phyloP scores from a whole-genome alignment of 2,329 filamentous ascomycete species.

The Teratosphaeria nubilosa region DNA sequence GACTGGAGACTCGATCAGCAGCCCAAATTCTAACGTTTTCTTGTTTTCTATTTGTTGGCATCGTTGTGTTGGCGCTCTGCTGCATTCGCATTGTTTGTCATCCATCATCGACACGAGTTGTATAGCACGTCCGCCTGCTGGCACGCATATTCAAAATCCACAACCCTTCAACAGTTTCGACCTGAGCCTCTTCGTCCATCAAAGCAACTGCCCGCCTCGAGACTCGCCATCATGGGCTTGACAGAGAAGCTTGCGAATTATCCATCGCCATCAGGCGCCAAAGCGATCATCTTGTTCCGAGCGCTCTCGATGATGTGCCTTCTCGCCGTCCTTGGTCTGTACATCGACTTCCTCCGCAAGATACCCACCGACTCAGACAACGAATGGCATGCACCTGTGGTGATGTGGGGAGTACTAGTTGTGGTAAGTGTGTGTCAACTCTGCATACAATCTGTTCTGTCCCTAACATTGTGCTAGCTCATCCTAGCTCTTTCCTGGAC shows the following conservation, averaged over 20 bases:
- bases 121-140: not conserved
- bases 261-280: not conserved
- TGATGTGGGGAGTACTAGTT: not conserved
- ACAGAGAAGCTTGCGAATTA: not conserved
- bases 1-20: not conserved
- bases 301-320: not conserved
- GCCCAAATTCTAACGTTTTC: not conserved
- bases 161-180: not conserved
- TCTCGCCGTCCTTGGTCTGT: not conserved
- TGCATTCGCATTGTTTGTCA: not conserved
- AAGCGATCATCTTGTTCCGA: not conserved
- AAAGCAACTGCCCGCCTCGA: not conserved
- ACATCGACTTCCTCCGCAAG: not conserved
- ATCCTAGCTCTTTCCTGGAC: not conserved
- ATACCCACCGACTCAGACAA: not conserved
- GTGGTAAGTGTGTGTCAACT: not conserved
- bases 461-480: not conserved
- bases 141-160: not conserved
- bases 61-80: not conserved
- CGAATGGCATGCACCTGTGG: not conserved
- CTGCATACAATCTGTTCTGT: not conserved
- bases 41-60: not conserved
- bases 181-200: not conserved
- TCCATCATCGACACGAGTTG: not conserved
- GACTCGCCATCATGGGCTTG: not conserved